A percentile compares a stretch with the other conserved stretches of the same genome.
phyloP scores from a whole-genome alignment of 768 basidiomycete species.

The Suillus decipiens region DNA sequence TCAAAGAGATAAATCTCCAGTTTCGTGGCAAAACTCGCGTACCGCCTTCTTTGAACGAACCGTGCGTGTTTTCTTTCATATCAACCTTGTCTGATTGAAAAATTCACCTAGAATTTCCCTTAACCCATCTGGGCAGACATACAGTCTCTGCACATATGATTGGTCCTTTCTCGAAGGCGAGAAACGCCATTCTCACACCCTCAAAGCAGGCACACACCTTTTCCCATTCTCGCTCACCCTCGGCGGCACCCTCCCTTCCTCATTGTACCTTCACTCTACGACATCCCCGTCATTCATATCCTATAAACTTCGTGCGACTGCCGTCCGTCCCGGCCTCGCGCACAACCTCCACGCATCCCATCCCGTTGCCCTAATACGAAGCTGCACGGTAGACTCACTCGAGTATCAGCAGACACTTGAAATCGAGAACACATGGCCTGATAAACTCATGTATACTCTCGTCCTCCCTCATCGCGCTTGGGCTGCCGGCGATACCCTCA shows the following conservation, averaged over 20 bases:
- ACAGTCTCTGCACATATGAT: conserved; percentile 76
- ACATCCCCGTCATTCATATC: conserved; percentile 64
- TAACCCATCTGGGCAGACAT: conserved; percentile 45
- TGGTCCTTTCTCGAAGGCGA: conserved; percentile 93
- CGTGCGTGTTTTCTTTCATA: conserved; percentile 45
- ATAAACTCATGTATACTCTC: conserved; percentile 94
- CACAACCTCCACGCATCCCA: conserved; percentile 63
- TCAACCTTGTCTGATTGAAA: background rate
- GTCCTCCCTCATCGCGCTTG: conserved; percentile 96
- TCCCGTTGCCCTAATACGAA: conserved; percentile 69
- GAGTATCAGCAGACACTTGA: conserved; percentile 97
- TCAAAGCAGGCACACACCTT: conserved; percentile 92
- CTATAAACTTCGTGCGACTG: conserved; percentile 91
- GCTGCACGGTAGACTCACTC: conserved; percentile 78
- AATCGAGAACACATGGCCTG: conserved; percentile 96
- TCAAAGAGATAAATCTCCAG: conserved; percentile 82
- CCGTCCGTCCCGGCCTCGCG: conserved; percentile 74
- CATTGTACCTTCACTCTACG: conserved; percentile 51
- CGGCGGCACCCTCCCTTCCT: conserved; percentile 83
- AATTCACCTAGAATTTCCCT: conserved; percentile 20
- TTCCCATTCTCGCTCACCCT: conserved; percentile 92
- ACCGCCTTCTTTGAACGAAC: conserved; percentile 56
- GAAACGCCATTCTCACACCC: conserved; percentile 76
- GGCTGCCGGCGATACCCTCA: conserved; percentile 85
- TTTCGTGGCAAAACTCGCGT: conserved; percentile 83